phyloP scores from a whole-genome alignment of 257 asterid species.

The Nyctanthes arbortristis region DNA sequence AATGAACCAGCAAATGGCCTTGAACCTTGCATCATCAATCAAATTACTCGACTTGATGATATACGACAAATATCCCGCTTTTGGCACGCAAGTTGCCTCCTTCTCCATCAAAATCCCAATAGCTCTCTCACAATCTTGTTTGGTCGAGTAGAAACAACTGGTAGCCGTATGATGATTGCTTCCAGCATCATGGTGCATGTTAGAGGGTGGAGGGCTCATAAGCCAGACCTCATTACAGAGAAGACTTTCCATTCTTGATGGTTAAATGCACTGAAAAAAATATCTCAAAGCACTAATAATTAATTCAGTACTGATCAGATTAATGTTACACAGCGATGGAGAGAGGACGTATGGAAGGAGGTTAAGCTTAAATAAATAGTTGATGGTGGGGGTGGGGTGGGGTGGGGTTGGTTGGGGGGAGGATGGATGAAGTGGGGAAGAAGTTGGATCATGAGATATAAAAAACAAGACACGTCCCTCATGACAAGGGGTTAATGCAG shows the following conservation, averaged over 20 bases:
- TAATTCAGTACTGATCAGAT: no score
- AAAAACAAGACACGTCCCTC: slow-evolving; percentile 63
- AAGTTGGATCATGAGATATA: slow-evolving; percentile 41
- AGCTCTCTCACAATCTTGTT: slow-evolving; percentile 46
- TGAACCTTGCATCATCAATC: slow-evolving; percentile 40
- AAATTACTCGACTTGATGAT: slow-evolving; percentile 25
- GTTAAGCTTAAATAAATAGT: no score
- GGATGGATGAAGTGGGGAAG: slow-evolving; percentile 15
- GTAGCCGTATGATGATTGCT: not conserved
- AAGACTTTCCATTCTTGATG: slow-evolving; percentile 47
- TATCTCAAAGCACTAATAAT: no score
- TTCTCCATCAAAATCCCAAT: slow-evolving; percentile 33
- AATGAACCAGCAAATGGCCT: slow-evolving; percentile 53
- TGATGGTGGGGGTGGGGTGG: slow-evolving; percentile 11
- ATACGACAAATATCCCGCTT: slow-evolving; percentile 29
- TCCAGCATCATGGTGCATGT: not conserved
- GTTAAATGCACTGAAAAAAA: no score
- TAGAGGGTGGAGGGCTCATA: slow-evolving; percentile 30
- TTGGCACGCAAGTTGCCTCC: slow-evolving; percentile 47
- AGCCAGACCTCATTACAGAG: slow-evolving; percentile 68
- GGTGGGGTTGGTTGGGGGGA: slow-evolving; percentile 8
- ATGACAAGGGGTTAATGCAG: slow-evolving; percentile 74
- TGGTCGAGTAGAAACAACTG: slow-evolving; percentile 1
- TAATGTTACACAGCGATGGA: no score
- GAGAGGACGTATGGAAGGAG: no score